phyloP scores from a whole-genome alignment of 768 basidiomycete species.

The Amanita exitialis region DNA sequence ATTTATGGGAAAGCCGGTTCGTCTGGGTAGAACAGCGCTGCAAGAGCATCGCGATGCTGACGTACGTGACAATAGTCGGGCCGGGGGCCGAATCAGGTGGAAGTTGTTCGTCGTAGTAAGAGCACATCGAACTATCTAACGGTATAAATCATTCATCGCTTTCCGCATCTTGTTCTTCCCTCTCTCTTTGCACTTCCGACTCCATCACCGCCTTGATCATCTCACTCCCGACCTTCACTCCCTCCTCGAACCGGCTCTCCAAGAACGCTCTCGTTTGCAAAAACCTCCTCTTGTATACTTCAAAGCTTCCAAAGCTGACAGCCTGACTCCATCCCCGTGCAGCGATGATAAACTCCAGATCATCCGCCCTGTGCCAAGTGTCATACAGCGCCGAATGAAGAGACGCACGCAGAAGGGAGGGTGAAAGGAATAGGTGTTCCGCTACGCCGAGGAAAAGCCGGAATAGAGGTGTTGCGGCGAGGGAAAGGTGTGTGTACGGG shows the following conservation, averaged over 20 bases:
- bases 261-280: constrained; percentile 76
- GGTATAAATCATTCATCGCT: neutral
- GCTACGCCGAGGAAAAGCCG: constrained; percentile 95
- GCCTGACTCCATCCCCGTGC: constrained; percentile 96
- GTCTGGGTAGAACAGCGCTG: no score
- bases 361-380: constrained; percentile 74
- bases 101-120: no score
- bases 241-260: constrained; percentile 80
- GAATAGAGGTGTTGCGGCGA: constrained; percentile 95
- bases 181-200: constrained; percentile 34
- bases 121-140: no score
- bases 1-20: no score
- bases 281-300: constrained; percentile 77
- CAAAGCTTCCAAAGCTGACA: constrained; percentile 86
- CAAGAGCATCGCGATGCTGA: no score
- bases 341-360: constrained; percentile 90
- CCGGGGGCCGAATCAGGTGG: no score
- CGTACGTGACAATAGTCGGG: no score
- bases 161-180: constrained; percentile 8
- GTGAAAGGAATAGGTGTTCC: constrained; percentile 84
- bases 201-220: constrained; percentile 88
- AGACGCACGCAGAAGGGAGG: constrained; percentile 51
- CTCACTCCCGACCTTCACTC: constrained; percentile 66
- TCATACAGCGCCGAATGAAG: constrained; percentile 70
- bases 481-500: constrained; percentile 83